Evolutionary conservation across 1,284 basidiomycete genomes (phyloP).

Genomic region (Trametes versicolor): DNA sequence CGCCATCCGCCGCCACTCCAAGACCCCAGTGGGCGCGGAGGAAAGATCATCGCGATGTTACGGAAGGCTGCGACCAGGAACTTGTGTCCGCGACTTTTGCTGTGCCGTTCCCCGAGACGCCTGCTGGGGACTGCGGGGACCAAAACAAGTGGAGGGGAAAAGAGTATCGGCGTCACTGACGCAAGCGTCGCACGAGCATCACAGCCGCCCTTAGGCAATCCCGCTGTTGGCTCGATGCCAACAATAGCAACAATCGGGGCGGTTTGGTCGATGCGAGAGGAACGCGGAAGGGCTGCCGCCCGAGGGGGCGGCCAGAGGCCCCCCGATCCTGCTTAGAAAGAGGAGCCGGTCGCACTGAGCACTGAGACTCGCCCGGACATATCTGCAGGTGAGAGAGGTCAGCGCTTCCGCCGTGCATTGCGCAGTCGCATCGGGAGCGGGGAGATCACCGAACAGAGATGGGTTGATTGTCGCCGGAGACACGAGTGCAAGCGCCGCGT

Average conservation of each 20-base stretch:
- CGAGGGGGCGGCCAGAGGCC: not conserved
- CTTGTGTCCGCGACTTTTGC: no score
- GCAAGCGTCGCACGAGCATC: not conserved
- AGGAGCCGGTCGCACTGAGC: not conserved
- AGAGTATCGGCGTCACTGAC: not conserved
- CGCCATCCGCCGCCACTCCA: not conserved
- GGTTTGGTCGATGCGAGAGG: not conserved
- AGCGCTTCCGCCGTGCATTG: not conserved
- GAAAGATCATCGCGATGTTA: not conserved
- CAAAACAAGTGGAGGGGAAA: not conserved
- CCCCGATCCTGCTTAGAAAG: not conserved
- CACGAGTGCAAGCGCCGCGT: not conserved
- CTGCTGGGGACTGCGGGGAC: not conserved
- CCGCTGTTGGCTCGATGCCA: not conserved
- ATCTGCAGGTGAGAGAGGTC: not conserved
- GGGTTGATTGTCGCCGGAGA: not conserved
- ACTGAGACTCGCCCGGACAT: not conserved
- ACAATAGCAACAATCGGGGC: slow-evolving; percentile 1
- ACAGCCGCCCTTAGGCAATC: not conserved
- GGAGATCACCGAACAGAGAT: slow-evolving; percentile 8
- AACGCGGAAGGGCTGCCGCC: not conserved
- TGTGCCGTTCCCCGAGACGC: no score
- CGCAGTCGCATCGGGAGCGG: not conserved
- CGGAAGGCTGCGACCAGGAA: not conserved
- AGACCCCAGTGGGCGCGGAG: not conserved